Conservation (phyloP, 306 rosid genomes). For the Pyrus betulifolia region DNA sequence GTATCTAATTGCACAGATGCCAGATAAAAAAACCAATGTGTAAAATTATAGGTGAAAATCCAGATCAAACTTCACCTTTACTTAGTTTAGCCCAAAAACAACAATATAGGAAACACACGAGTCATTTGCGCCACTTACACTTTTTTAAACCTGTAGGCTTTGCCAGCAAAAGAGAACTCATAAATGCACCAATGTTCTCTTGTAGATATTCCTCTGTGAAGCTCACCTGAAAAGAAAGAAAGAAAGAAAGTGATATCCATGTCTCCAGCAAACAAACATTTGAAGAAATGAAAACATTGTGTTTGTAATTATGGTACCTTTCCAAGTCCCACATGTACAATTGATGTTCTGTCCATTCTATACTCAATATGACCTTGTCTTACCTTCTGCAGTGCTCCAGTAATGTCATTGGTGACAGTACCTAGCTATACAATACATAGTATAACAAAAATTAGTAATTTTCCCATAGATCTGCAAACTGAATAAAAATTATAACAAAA, state of each 20-base stretch:
- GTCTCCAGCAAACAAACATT: not conserved
- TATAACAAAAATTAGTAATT: slow-evolving; percentile 19
- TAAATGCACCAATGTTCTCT: slow-evolving; percentile 91
- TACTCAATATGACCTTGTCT: slow-evolving; percentile 78
- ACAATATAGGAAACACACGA: not conserved
- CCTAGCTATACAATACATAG: slow-evolving; percentile 59
- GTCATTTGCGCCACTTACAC: slow-evolving; percentile 47
- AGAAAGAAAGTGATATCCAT: not conserved
- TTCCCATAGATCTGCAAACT: not conserved
- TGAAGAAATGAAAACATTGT: slow-evolving; percentile 7
- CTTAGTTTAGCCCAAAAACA: not conserved
- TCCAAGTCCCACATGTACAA: slow-evolving; percentile 85
- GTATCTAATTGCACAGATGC: not conserved
- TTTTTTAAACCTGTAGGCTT: slow-evolving; percentile 90
- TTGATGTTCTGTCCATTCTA: slow-evolving; percentile 89
- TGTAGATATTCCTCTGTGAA: slow-evolving; percentile 64
- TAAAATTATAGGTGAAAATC: not conserved
- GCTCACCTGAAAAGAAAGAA: slow-evolving; percentile 57
- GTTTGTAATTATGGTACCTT: slow-evolving; percentile 47
- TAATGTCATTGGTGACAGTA: slow-evolving; percentile 83
- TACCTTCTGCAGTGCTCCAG: slow-evolving; percentile 75
- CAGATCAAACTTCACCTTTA: not conserved
- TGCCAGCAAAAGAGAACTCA: slow-evolving; percentile 77
- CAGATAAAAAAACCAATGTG: not conserved
- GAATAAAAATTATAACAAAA: slow-evolving; percentile 16